Conservation (phyloP, 108 stramenopile species). For the Stephanodiscus triporus region DNA sequence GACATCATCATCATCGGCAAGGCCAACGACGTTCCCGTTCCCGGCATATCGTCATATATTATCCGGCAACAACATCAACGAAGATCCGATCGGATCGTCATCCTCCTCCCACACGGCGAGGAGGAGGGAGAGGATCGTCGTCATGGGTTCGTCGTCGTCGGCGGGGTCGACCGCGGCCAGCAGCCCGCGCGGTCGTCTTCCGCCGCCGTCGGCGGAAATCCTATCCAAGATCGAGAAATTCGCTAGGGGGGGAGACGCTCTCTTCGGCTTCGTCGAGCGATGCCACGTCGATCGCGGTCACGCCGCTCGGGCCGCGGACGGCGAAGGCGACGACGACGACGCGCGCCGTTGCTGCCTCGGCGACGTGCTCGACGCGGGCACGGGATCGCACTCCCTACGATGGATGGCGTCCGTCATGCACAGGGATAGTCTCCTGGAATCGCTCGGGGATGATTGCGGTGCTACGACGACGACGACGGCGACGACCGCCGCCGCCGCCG, state of each 20-base stretch:
- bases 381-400: slow-evolving; percentile 89
- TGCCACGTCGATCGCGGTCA: slow-evolving; percentile 51
- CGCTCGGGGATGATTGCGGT: too few relatives aligned
- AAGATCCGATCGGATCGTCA: not conserved
- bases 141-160: not conserved
- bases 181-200: slow-evolving; percentile 1
- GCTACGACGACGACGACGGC: too few relatives aligned
- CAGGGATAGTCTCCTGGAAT: slow-evolving; percentile 32
- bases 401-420: slow-evolving; percentile 88
- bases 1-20: not conserved
- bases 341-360: slow-evolving; percentile 53
- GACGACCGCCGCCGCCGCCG: slow-evolving; percentile 9
- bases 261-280: slow-evolving; percentile 83
- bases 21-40: not conserved
- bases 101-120: not conserved
- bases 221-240: slow-evolving; percentile 46
- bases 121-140: too few relatives aligned
- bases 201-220: too few relatives aligned
- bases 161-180: not conserved
- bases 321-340: not conserved
- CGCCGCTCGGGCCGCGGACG: not conserved
- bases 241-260: slow-evolving; percentile 70
- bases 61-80: not conserved
- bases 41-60: not conserved
- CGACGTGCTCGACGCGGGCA: slow-evolving; percentile 90